Percentiles rank a stretch among this genome's conserved stretches.
These are phyloP conservation scores for Cordyceps cateniannulata DNA, from an alignment of 2,329 filamentous ascomycete genomes.

Conservation along the genomic window DNA sequence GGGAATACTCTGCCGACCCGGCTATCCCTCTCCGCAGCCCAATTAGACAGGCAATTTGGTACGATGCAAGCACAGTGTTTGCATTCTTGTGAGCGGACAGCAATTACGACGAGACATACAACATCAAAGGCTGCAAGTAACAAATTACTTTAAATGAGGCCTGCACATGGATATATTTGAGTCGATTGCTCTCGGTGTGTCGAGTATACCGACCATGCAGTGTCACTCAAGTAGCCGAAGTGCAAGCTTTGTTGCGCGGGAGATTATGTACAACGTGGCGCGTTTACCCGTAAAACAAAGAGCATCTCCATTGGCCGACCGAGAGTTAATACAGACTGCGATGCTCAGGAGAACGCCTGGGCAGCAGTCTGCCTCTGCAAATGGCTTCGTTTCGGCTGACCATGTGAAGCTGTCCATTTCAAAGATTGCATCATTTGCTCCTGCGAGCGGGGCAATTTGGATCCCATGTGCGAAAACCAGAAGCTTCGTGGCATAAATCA, in stretches of 20 bases:
- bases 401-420: no score
- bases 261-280: background rate
- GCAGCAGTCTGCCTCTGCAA: no score
- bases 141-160: background rate
- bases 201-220: background rate
- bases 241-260: conserved; percentile 1
- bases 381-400: background rate
- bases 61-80: background rate
- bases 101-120: background rate
- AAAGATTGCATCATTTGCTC: no score
- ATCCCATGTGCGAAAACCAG: no score
- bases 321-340: no score
- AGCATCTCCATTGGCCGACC: background rate
- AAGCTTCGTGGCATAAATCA: no score
- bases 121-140: background rate
- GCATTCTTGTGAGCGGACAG: background rate
- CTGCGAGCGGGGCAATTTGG: no score
- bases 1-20: background rate
- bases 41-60: background rate
- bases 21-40: background rate
- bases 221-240: conserved; percentile 1
- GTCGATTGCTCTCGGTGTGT: conserved; percentile 8
- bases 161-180: background rate
- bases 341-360: background rate
- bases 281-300: background rate